phyloP scores from a whole-genome alignment of 2,329 filamentous ascomycete species.

The Phialophora tarda region DNA sequence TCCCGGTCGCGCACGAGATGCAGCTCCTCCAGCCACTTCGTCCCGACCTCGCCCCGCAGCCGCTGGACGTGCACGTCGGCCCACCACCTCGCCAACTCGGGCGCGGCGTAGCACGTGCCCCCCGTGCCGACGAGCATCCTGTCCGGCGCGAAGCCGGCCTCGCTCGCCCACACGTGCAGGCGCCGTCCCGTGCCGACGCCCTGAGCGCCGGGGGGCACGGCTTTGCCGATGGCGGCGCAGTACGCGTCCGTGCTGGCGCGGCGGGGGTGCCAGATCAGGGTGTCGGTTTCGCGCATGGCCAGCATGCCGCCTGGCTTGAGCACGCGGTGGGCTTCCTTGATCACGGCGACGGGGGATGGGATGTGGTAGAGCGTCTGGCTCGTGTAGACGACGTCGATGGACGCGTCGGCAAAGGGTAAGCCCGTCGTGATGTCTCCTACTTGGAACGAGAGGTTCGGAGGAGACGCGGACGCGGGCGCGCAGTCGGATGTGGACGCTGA shows the following conservation, averaged over 20 bases:
- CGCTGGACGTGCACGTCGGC: slow-evolving; percentile 24
- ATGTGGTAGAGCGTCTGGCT: slow-evolving; percentile 65
- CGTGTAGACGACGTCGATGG: slow-evolving; percentile 65
- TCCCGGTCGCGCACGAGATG: slow-evolving; percentile 15
- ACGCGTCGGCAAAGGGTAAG: slow-evolving; percentile 51
- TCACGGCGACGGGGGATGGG: slow-evolving; percentile 53
- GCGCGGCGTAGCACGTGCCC: slow-evolving; percentile 22
- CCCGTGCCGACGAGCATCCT: slow-evolving; percentile 34
- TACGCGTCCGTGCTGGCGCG: slow-evolving; percentile 34
- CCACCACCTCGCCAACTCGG: slow-evolving; percentile 28
- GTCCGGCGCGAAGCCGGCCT: slow-evolving; percentile 36
- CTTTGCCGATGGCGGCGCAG: slow-evolving; percentile 33
- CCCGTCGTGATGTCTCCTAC: slow-evolving; percentile 48
- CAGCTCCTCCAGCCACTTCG: slow-evolving; percentile 17
- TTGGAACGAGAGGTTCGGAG: slow-evolving; percentile 45
- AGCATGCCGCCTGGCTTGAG: slow-evolving; percentile 60
- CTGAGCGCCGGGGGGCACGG: slow-evolving; percentile 40
- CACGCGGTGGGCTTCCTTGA: slow-evolving; percentile 61
- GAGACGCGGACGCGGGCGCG: slow-evolving; percentile 32
- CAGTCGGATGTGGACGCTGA: slow-evolving; percentile 34
- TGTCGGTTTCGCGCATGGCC: slow-evolving; percentile 50
- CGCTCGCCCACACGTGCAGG: slow-evolving; percentile 37
- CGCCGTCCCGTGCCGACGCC: slow-evolving; percentile 37
- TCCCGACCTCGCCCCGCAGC: slow-evolving; percentile 25
- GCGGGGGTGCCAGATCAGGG: slow-evolving; percentile 41